phyloP scores from a whole-genome alignment of 352 stramenopile genomes.

The Pythium phragmiticola region DNA sequence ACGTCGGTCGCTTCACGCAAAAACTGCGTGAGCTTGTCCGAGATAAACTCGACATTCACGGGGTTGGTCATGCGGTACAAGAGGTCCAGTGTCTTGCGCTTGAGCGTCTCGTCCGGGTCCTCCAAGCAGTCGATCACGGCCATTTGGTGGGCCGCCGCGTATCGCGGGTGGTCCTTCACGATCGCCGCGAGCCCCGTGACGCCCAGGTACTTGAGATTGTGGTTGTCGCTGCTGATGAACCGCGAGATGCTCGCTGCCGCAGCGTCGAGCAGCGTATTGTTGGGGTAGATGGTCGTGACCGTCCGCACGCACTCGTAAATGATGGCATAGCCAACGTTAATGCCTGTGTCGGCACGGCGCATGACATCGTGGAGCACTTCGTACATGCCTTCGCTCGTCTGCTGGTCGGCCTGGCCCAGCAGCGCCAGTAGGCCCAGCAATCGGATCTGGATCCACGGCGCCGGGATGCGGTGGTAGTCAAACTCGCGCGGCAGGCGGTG shows the following conservation, averaged over 20 bases:
- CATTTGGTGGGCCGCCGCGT: slow-evolving; percentile 99
- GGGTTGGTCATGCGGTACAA: slow-evolving; percentile 99
- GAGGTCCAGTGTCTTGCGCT: slow-evolving; percentile 98
- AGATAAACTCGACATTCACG: slow-evolving; percentile 99
- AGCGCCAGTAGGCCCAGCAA: slow-evolving; percentile 96
- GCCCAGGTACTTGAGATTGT: slow-evolving; percentile 99
- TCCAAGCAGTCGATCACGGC: slow-evolving; percentile 99
- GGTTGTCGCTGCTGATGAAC: slow-evolving; percentile 94
- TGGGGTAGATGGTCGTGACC: slow-evolving; percentile 99
- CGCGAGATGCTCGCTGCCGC: slow-evolving; percentile 91
- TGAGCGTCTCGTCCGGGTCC: slow-evolving; percentile 98
- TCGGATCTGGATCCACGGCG: slow-evolving; percentile 99
- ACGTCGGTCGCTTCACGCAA: slow-evolving; percentile 95
- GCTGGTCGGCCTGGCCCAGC: slow-evolving; percentile 93
- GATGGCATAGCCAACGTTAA: slow-evolving; percentile 99
- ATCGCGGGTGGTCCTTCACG: slow-evolving; percentile 94
- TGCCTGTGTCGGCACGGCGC: slow-evolving; percentile 97
- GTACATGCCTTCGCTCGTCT: slow-evolving; percentile 98
- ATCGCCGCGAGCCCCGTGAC: slow-evolving; percentile 98
- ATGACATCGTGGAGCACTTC: slow-evolving; percentile 99
- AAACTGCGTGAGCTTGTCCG: slow-evolving; percentile 97
- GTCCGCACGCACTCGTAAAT: slow-evolving; percentile 99
- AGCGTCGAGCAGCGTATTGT: slow-evolving; percentile 95
- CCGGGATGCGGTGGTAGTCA: slow-evolving; percentile 99
- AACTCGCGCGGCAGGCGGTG: slow-evolving; percentile 97